Evolutionary conservation across 2,329 filamentous ascomycete genomes (phyloP).

Genomic region (Dactylonectria estremocensis): DNA sequence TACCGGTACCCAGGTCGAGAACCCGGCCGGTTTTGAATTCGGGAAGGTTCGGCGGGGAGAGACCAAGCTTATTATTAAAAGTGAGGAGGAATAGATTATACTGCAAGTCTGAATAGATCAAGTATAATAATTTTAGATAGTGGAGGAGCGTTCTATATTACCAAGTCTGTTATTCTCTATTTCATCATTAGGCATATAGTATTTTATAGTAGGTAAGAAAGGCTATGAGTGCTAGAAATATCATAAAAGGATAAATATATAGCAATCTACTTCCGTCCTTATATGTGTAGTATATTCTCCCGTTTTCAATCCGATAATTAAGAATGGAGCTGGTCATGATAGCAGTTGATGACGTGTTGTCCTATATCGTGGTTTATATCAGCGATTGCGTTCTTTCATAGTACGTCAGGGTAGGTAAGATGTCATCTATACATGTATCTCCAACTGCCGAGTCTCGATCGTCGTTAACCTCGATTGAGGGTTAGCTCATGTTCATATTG

Average conservation of each 20-base stretch:
- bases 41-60: too few relatives aligned
- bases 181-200: slow-evolving; percentile 23
- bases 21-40: too few relatives aligned
- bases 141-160: background rate
- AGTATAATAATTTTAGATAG: background rate
- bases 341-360: slow-evolving; percentile 8
- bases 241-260: too few relatives aligned
- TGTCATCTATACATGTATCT: slow-evolving; percentile 7
- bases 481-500: slow-evolving; percentile 5
- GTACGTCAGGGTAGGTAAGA: slow-evolving; percentile 1
- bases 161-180: slow-evolving; percentile 19
- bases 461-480: slow-evolving; percentile 4
- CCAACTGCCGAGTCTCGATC: slow-evolving; percentile 17
- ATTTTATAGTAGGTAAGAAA: slow-evolving; percentile 5
- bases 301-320: slow-evolving; percentile 27
- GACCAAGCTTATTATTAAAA: too few relatives aligned
- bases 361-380: slow-evolving; percentile 1
- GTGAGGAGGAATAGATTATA: too few relatives aligned
- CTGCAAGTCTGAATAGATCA: background rate
- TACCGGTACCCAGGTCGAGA: too few relatives aligned
- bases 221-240: background rate
- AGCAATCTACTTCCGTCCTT: slow-evolving; percentile 21
- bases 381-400: slow-evolving; percentile 1
- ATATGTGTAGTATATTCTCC: slow-evolving; percentile 23
- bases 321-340: slow-evolving; percentile 23